A percentile compares a stretch with the other conserved stretches of the same genome.
phyloP scores from a whole-genome alignment of 345 rosid genomes.

The Hibiscus syriacus region DNA sequence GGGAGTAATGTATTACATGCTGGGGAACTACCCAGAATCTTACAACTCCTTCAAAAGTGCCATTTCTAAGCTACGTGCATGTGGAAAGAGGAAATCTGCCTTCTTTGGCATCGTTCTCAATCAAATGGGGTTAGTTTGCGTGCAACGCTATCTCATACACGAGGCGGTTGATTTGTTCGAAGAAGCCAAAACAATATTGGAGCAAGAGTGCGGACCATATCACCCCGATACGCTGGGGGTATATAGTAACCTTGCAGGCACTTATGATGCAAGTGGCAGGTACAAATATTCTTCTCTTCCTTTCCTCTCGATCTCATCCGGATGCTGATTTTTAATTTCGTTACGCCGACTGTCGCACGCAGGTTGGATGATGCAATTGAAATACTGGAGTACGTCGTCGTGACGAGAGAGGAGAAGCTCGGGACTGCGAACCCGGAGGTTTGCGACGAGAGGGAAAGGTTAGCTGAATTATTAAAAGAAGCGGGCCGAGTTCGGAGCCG shows the following conservation, averaged over 20 bases:
- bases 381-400: constrained; percentile 59
- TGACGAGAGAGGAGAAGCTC: constrained; percentile 76
- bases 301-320: not conserved
- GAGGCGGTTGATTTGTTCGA: constrained; percentile 82
- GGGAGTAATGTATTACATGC: constrained; percentile 84
- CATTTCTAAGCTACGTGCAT: constrained; percentile 53
- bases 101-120: constrained; percentile 84
- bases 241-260: constrained; percentile 91
- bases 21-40: constrained; percentile 70
- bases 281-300: constrained; percentile 22
- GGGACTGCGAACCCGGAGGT: constrained; percentile 76
- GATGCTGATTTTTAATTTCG: not conserved
- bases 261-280: constrained; percentile 95
- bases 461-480: constrained; percentile 71
- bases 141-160: constrained; percentile 54
- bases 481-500: constrained; percentile 64
- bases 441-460: constrained; percentile 64
- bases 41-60: constrained; percentile 66
- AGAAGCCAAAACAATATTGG: constrained; percentile 72
- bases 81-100: constrained; percentile 80
- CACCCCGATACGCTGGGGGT: constrained; percentile 91
- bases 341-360: constrained; percentile 11
- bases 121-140: constrained; percentile 92
- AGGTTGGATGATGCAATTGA: constrained; percentile 89
- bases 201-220: constrained; percentile 70